Evolutionary conservation across 129 eudicot genomes (phyloP).

Genomic region (Scalesia atractyloides): DNA sequence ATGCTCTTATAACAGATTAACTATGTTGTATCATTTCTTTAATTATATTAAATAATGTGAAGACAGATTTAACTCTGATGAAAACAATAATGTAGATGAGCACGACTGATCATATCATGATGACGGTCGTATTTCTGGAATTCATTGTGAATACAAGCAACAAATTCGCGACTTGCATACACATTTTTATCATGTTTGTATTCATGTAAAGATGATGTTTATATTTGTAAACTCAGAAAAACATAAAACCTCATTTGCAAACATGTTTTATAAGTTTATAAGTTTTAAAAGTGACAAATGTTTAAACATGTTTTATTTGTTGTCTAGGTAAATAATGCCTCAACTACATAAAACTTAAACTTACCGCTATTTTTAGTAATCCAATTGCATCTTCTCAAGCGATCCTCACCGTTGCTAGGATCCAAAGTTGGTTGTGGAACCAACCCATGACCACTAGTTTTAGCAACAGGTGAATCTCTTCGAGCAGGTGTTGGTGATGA

Average conservation of each 20-base stretch:
- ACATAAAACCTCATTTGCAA: too few relatives aligned
- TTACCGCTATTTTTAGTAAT: conserved; percentile 92
- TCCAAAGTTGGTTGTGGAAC: conserved; percentile 35
- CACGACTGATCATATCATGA: not conserved
- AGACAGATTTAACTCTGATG: conserved; percentile 5
- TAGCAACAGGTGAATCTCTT: conserved; percentile 38
- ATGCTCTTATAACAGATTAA: conserved; percentile 24
- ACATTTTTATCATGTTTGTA: not conserved
- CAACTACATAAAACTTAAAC: conserved; percentile 14
- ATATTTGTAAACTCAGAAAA: not conserved
- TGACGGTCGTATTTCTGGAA: not conserved
- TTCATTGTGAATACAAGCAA: not conserved
- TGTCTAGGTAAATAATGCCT: not conserved
- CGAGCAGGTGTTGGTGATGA: conserved; percentile 35
- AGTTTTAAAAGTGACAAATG: too few relatives aligned
- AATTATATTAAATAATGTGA: conserved; percentile 1
- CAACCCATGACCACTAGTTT: conserved; percentile 33
- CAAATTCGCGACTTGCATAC: not conserved
- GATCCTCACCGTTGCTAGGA: conserved; percentile 45
- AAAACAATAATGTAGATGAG: conserved; percentile 5
- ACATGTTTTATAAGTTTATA: too few relatives aligned
- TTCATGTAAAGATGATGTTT: not conserved
- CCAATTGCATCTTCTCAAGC: conserved; percentile 89
- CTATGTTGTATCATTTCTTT: conserved; percentile 22
- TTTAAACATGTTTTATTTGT: not conserved